phyloP scores from a whole-genome alignment of 805 yeast species.

The Nakazawaea molendinolei region DNA sequence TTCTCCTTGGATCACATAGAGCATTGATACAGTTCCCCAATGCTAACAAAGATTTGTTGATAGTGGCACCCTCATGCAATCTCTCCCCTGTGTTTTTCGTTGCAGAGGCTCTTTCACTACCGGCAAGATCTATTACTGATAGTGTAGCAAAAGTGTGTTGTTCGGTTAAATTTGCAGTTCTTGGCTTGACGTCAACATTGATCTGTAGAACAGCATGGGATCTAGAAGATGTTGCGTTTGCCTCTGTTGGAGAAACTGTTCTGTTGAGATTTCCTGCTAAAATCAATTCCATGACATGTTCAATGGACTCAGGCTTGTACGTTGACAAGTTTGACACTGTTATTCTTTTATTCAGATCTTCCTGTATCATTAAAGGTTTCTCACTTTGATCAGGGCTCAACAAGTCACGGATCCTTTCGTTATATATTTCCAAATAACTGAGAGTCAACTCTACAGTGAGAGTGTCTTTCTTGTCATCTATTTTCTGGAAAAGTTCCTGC shows the following conservation, averaged over 20 bases:
- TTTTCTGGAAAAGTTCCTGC: slow-evolving; percentile 62
- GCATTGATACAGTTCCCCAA: slow-evolving; percentile 94
- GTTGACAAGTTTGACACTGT: slow-evolving; percentile 65
- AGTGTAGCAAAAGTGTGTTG: slow-evolving; percentile 72
- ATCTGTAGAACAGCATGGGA: slow-evolving; percentile 92
- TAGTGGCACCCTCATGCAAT: slow-evolving; percentile 87
- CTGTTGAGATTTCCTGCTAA: slow-evolving; percentile 66
- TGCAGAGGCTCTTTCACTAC: slow-evolving; percentile 90
- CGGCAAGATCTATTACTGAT: slow-evolving; percentile 88
- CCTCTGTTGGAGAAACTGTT: slow-evolving; percentile 83
- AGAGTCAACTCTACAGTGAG: slow-evolving; percentile 54
- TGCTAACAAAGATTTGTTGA: slow-evolving; percentile 81
- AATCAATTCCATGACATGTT: slow-evolving; percentile 75
- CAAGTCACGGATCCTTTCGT: slow-evolving; percentile 81
- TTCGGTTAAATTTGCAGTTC: slow-evolving; percentile 58
- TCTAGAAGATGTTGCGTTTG: slow-evolving; percentile 84
- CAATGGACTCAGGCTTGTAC: slow-evolving; percentile 54
- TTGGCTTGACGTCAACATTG: slow-evolving; percentile 50
- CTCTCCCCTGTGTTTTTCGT: slow-evolving; percentile 80
- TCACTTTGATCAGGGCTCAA: slow-evolving; percentile 31
- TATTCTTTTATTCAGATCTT: slow-evolving; percentile 59
- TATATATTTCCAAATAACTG: slow-evolving; percentile 82
- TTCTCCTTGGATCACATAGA: slow-evolving; percentile 61
- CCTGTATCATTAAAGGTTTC: slow-evolving; percentile 58
- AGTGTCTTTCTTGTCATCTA: slow-evolving; percentile 49